Conservation (phyloP, 179 eudicot species). For the Beta corolliflora region DNA sequence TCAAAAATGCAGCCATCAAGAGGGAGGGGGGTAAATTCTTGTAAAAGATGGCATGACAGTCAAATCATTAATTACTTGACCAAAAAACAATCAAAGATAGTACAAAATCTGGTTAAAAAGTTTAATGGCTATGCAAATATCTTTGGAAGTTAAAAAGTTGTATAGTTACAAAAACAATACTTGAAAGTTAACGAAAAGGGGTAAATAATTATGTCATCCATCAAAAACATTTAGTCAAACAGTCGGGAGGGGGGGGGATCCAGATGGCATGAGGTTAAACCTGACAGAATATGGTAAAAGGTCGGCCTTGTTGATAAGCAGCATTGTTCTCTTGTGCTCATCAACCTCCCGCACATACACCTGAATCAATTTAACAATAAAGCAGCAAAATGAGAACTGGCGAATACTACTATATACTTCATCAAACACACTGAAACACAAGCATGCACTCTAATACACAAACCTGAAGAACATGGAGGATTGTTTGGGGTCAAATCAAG, state of each 20-base stretch:
- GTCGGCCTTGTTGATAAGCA: constrained; percentile 95
- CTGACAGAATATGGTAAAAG: constrained; percentile 76
- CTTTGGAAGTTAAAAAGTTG: too few species aligned
- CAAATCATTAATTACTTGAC: too few species aligned
- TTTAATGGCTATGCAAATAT: too few species aligned
- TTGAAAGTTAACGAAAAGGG: too few species aligned
- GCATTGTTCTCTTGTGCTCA: constrained; percentile 83
- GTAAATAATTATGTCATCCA: too few species aligned
- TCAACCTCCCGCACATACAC: constrained; percentile 84
- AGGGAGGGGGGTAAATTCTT: too few species aligned
- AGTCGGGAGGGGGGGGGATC: too few species aligned
- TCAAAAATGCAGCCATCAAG: neutral
- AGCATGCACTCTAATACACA: neutral
- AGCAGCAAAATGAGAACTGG: neutral
- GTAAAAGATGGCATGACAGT: too few species aligned
- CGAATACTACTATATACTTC: neutral
- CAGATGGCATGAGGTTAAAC: constrained; percentile 28
- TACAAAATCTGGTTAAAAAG: neutral
- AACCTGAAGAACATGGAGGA: neutral
- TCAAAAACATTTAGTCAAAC: too few species aligned
- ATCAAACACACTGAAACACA: neutral
- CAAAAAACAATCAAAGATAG: neutral
- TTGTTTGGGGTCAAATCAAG: neutral
- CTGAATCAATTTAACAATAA: constrained; percentile 37
- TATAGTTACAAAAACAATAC: too few species aligned